Base-by-base conservation (phyloP, 495 filamentous ascomycete genomes). In the Neurospora sp. region DNA sequence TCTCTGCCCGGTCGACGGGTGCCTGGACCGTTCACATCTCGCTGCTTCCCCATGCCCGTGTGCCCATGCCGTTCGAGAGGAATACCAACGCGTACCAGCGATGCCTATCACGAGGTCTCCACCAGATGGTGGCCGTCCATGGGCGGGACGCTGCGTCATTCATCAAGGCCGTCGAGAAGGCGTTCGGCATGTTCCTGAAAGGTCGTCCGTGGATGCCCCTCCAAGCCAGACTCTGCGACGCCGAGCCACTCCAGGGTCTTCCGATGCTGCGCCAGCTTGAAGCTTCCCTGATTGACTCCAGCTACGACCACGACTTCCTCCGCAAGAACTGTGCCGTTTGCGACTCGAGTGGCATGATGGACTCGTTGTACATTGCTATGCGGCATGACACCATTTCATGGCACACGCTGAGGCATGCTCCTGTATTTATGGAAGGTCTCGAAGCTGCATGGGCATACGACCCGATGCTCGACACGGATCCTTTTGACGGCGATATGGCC, bases 31-130 rank as follows among this genome's bases (percentile, higher is more conserved):
- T 88, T 35, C 87, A 88, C 74, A 81, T 88, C 48, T 87, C 85
- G 27, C 83, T 88, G 37, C 82, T 88, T 1, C 87, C 87, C 12
- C 84, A 83, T 72, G 82, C 80, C 18, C 79, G 76, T 61, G 84
- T 86, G 73, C 84, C 86, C 41, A 87, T 88, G 76, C 87, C 87
- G 9, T 88, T 88, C 78, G 87, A 88, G 81, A 85, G 87, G 78
- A 86, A 87, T 73, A 88, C 87, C 42, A 85, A 82, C 68, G 86
- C 86, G 7, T 88, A 88, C 78, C 87, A 88, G 76, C 82, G 87
- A 35, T 88, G 87, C 71, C 79, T 88, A 18, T 88, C 87, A 40
- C 84, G 87, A 22, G 87, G 86, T 20, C 83, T 87, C 68, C 87
- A 88, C 78, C 86, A 82, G 72, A 81, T 87, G 77, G 81, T 87